Evolutionary conservation across 75 land plant genomes (phyloP).

Genomic region (Picea sitchensis): DNA sequence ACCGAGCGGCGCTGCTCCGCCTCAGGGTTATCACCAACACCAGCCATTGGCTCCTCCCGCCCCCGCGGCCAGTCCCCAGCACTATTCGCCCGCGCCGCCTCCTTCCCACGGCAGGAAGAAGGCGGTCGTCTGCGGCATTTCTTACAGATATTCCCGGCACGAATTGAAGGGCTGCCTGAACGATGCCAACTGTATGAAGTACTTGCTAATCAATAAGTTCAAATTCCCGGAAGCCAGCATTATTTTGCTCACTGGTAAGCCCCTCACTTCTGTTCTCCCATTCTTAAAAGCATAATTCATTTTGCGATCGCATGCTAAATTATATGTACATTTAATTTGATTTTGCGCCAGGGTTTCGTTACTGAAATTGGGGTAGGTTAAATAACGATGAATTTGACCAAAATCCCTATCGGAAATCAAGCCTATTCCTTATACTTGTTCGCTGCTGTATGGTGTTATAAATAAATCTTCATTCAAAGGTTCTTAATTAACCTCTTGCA

Average conservation of each 20-base stretch:
- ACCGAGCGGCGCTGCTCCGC: conserved; percentile 11
- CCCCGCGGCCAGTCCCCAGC: conserved; percentile 42
- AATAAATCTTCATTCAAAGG: no score
- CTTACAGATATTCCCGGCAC: conserved; percentile 62
- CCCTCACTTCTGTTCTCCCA: not conserved
- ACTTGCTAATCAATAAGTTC: conserved; percentile 62
- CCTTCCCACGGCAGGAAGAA: conserved; percentile 63
- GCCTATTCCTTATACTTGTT: no score
- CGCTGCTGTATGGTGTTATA: no score
- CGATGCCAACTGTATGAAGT: conserved; percentile 95
- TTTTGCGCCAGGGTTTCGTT: no score
- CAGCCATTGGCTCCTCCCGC: conserved; percentile 11
- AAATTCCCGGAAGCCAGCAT: conserved; percentile 82
- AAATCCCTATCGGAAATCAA: no score
- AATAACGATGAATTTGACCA: no score
- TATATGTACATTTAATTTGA: no score
- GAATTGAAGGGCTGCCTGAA: conserved; percentile 96
- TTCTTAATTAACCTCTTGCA: no score
- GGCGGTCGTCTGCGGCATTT: conserved; percentile 84
- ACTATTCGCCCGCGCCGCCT: conserved; percentile 47
- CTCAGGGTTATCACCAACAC: not conserved
- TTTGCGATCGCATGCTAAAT: no score
- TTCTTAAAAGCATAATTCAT: no score
- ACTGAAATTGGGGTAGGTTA: no score
- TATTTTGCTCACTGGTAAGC: conserved; percentile 82